phyloP scores from a whole-genome alignment of 225 moss, liverwort and hornwort species.

The Pseudoscleropodium purum region DNA sequence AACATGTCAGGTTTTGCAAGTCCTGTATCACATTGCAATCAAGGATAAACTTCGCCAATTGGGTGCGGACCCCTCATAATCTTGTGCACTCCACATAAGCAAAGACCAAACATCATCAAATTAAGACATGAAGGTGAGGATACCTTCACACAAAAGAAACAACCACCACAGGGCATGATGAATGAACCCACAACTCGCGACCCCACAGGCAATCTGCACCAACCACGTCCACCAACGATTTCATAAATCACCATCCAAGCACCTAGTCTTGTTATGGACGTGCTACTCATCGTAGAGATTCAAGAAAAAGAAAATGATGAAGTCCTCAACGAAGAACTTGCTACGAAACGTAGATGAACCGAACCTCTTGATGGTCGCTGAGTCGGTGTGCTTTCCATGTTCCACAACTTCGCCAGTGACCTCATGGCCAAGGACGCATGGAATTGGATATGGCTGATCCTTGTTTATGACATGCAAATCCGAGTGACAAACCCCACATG shows the following conservation, averaged over 20 bases:
- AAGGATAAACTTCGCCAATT: background rate
- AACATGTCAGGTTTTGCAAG: background rate
- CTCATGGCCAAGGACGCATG: conserved; percentile 94
- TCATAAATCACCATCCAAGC: background rate
- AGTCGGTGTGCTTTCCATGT: conserved; percentile 83
- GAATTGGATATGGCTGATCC: conserved; percentile 78
- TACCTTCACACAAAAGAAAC: conserved; percentile 94
- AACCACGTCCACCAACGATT: conserved; percentile 8
- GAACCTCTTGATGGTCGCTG: conserved; percentile 69
- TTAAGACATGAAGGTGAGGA: background rate
- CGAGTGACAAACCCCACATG: conserved; percentile 98
- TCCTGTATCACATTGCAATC: background rate
- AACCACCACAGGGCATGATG: conserved; percentile 97
- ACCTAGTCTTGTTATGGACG: background rate
- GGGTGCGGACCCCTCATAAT: background rate
- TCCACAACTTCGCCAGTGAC: conserved; percentile 82
- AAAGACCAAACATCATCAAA: background rate
- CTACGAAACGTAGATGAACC: background rate
- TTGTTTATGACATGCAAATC: conserved; percentile 91
- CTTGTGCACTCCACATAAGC: background rate
- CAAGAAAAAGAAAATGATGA: background rate
- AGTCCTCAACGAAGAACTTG: background rate
- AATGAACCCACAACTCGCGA: conserved; percentile 86
- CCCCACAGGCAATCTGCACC: conserved; percentile 83
- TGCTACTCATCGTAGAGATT: background rate